phyloP scores from a whole-genome alignment of 805 yeast species.

The Diddensiella santjacobensis region DNA sequence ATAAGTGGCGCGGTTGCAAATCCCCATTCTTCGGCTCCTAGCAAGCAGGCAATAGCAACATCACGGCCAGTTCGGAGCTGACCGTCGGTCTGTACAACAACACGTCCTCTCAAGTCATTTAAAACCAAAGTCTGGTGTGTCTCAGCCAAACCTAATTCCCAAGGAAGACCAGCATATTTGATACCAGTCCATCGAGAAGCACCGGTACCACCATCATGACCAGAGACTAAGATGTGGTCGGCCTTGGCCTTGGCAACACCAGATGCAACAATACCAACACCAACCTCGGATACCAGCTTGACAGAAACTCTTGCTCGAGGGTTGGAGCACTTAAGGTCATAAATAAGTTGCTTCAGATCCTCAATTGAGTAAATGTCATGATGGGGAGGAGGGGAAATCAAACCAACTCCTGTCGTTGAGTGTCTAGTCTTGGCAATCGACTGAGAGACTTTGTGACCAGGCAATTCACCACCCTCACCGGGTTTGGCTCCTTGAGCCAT shows the following conservation, averaged over 20 bases:
- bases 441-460: conserved; percentile 86
- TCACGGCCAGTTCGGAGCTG: conserved; percentile 96
- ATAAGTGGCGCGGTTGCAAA: conserved; percentile 96
- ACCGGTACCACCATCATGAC: conserved; percentile 99
- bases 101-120: conserved; percentile 94
- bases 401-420: conserved; percentile 94
- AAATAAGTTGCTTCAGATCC: conserved; percentile 93
- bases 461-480: conserved; percentile 99
- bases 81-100: conserved; percentile 96
- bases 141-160: conserved; percentile 98
- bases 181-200: conserved; percentile 97
- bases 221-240: conserved; percentile 90
- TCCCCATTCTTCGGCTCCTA: conserved; percentile 99
- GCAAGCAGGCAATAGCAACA: conserved; percentile 89
- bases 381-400: conserved; percentile 98
- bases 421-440: conserved; percentile 93
- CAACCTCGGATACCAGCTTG: conserved; percentile 94
- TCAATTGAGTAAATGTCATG: conserved; percentile 98
- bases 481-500: conserved; percentile 99
- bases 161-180: conserved; percentile 95
- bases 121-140: conserved; percentile 95
- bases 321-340: conserved; percentile 93
- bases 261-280: conserved; percentile 98
- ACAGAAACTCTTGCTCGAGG: conserved; percentile 97
- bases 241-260: conserved; percentile 99